Evolutionary conservation across 768 basidiomycete species (phyloP), one percentile per base, ranked within the genome.

Genomic region (Paxillus ammoniavirescens): DNA sequence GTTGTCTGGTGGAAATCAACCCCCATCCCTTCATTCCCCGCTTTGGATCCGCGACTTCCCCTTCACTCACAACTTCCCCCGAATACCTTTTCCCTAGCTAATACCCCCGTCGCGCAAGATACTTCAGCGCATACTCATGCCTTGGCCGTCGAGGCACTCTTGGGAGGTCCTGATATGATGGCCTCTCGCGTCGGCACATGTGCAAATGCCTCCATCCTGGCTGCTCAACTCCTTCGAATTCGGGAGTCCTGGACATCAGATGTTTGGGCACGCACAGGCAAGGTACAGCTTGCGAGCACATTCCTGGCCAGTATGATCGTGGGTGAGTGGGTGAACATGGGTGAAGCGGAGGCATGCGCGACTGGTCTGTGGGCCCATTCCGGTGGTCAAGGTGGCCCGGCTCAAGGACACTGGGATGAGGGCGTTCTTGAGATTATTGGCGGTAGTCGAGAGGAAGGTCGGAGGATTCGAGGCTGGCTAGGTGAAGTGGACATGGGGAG

Each of bases 1-100:
- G 75, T 91, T 17, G 90, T 93, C 38, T 92, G 89, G 88, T 92
- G 90, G 89, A 90, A 89, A 71, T 84, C 87, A 1, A 86, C 84
- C 8, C 80, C 89, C 9, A 79, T 89, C 12, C 83, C 85, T 13
- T 84, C 83, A 8, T 75, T 93, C 49, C 87, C 87, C 21, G 79
- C 83, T 15, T 75, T 92, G 47, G 87, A 91, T 63, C 82, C 89
- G 2, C 80, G 82, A 58, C 68, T 82, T n/a, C 82, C 86, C 0
- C 71, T 92, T 7, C 81, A 87, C 61, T 72, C 80, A 1, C 89
- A 90, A 61, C 85, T 92, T 52, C 77, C 81, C 1, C 72, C 85
- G 0, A 81, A 81, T 21, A 78, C 80, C 0, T 89, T 91, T 62
- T 84, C 87, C 9, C 67, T 91, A 2, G 82, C 86, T 10, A 89